Percentiles rank a stretch among this genome's conserved stretches.
Conservation (phyloP, 2,329 filamentous ascomycete species). For the Epichloe sibirici region DNA sequence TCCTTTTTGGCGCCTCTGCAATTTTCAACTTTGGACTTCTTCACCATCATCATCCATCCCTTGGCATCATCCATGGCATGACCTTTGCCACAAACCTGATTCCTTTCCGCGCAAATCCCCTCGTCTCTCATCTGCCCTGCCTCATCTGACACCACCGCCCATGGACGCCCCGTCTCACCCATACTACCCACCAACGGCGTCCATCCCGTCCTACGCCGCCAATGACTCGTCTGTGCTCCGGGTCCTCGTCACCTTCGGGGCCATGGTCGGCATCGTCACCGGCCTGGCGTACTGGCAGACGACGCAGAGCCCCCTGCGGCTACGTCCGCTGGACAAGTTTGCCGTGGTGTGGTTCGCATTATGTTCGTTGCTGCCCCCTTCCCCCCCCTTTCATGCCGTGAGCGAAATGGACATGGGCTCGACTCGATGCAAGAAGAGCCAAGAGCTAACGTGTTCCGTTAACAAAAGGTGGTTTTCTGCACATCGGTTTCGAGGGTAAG, state of each 20-base stretch:
- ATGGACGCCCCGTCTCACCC: constrained; percentile 25
- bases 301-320: constrained; percentile 8
- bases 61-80: no score
- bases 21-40: no score
- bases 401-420: no score
- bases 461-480: constrained; percentile 49
- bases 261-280: constrained; percentile 25
- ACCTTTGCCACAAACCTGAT: not conserved
- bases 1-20: no score
- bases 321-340: constrained; percentile 25
- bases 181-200: constrained; percentile 34
- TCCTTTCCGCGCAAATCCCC: not conserved
- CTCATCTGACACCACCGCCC: not conserved
- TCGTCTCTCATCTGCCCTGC: not conserved
- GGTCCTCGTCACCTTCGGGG: constrained; percentile 25
- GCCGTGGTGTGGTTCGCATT: constrained; percentile 42
- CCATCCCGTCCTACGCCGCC: constrained; percentile 31
- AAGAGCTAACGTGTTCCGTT: not conserved
- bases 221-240: constrained; percentile 29
- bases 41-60: no score
- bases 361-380: constrained; percentile 26
- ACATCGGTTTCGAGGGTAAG: constrained; percentile 69
- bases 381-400: no score
- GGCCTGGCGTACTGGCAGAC: constrained; percentile 17
- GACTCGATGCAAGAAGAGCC: no score